A percentile compares a stretch with the other conserved stretches of the same genome.
Conservation (phyloP, 306 rosid genomes). For the Rubus parviflorus region DNA sequence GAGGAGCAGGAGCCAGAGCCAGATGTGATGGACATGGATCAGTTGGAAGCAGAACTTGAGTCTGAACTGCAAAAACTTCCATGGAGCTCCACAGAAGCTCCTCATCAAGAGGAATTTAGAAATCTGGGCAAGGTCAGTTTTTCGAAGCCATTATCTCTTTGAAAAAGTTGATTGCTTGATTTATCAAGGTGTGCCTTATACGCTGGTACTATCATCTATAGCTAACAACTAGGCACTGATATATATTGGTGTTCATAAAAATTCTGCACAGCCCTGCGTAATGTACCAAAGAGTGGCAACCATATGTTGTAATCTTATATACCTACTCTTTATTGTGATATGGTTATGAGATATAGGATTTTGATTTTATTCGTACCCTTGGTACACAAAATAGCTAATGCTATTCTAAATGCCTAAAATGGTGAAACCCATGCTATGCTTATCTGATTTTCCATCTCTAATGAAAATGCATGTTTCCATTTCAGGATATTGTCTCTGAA, state of each 20-base stretch:
- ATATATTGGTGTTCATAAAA: no score
- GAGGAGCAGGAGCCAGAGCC: constrained; percentile 65
- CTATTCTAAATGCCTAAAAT: background rate
- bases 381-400: background rate
- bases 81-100: constrained; percentile 44
- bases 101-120: constrained; percentile 31
- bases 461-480: background rate
- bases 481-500: constrained; percentile 22
- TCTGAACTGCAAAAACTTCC: constrained; percentile 72
- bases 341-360: background rate
- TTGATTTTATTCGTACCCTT: background rate
- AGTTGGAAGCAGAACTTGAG: constrained; percentile 75
- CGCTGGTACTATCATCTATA: constrained; percentile 1
- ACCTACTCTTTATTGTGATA: background rate
- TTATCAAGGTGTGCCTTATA: background rate
- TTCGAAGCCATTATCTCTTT: background rate
- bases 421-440: background rate
- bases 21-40: constrained; percentile 50
- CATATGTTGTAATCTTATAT: background rate
- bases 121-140: constrained; percentile 47
- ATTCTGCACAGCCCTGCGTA: no score
- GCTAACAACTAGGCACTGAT: background rate
- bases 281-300: background rate
- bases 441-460: constrained; percentile 3
- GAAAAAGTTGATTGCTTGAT: constrained; percentile 5